These are phyloP conservation scores for Castanea crenata DNA, from an alignment of 306 rosid genomes.

Conservation along the genomic window DNA sequence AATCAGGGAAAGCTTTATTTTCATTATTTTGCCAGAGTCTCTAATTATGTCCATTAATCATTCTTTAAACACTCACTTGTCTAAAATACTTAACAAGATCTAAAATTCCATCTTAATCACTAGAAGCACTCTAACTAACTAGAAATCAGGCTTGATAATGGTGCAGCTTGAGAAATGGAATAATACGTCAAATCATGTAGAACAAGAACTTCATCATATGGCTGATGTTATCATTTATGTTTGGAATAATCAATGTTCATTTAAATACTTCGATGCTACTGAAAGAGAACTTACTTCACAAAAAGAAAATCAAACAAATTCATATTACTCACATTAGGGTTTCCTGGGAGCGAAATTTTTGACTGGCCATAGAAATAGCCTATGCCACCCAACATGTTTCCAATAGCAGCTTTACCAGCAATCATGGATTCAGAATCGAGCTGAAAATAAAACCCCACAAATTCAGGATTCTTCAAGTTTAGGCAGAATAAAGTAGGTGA, in stretches of 20 bases:
- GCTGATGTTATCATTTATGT: background rate
- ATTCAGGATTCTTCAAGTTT: conserved; percentile 24
- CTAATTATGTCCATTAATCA: background rate
- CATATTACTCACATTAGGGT: conserved; percentile 52
- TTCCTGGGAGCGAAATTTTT: conserved; percentile 57
- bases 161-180: background rate
- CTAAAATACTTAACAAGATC: background rate
- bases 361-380: conserved; percentile 97
- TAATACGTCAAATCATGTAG: background rate
- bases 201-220: background rate
- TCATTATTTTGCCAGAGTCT: too few relatives aligned
- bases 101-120: background rate
- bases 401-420: conserved; percentile 88
- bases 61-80: background rate
- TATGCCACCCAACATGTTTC: conserved; percentile 88
- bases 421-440: conserved; percentile 67
- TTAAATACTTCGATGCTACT: conserved; percentile 2
- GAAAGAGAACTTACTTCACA: conserved; percentile 2
- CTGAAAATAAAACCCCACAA: conserved; percentile 48
- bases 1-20: background rate
- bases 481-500: conserved; percentile 15
- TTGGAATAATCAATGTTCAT: conserved; percentile 4
- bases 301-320: conserved; percentile 6
- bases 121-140: background rate
- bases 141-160: background rate